A percentile compares a stretch with the other conserved stretches of the same genome.
These are phyloP conservation scores for Echites panduratus DNA, from an alignment of 257 asterid species.

Conservation along the genomic window DNA sequence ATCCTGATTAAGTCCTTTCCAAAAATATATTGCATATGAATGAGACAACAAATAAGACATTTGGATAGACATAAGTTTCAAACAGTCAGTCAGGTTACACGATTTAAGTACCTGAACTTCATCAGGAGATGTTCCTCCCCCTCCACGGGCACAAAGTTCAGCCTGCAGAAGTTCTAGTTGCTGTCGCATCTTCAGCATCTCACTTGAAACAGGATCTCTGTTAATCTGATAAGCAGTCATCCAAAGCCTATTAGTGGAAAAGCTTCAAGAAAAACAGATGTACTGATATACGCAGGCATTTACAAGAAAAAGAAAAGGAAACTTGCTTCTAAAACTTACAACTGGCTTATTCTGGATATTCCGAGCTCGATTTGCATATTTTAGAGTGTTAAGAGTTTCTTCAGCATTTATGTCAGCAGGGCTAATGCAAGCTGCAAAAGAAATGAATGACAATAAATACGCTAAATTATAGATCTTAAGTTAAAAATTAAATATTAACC, in stretches of 20 bases:
- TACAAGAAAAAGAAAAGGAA: constrained; percentile 9
- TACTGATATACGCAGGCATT: neutral
- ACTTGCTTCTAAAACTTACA: constrained; percentile 40
- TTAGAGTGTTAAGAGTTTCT: constrained; percentile 94
- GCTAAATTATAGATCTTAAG: neutral
- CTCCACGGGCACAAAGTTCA: constrained; percentile 93
- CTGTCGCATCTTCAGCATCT: constrained; percentile 98
- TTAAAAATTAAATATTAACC: neutral
- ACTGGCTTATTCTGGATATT: constrained; percentile 98
- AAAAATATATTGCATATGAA: constrained; percentile 1
- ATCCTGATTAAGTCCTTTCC: constrained; percentile 14
- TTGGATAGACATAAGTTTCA: neutral
- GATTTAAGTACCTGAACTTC: constrained; percentile 67
- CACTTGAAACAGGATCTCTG: constrained; percentile 88
- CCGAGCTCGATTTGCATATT: constrained; percentile 98
- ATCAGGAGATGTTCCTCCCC: constrained; percentile 80
- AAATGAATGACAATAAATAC: neutral
- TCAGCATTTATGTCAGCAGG: constrained; percentile 99
- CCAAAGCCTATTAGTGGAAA: constrained; percentile 16
- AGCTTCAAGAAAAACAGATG: constrained; percentile 10
- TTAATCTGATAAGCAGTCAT: constrained; percentile 52
- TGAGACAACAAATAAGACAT: neutral
- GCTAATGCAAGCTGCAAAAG: constrained; percentile 85
- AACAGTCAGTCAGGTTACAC: neutral
- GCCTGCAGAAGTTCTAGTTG: constrained; percentile 93